Conservation (phyloP, 768 basidiomycete genomes). For the Podaxis carcinomalis region DNA sequence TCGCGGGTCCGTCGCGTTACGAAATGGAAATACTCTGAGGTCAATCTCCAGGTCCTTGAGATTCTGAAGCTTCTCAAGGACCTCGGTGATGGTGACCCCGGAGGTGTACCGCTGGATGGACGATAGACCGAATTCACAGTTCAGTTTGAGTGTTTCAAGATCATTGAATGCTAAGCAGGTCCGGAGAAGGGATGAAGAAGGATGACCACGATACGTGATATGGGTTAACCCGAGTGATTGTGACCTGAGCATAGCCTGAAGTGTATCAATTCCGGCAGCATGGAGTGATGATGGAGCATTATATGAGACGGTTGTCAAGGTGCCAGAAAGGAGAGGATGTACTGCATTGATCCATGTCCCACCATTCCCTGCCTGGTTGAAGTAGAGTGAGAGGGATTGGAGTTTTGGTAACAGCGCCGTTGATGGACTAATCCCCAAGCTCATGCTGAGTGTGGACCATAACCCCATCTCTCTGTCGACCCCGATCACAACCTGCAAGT, state of each 20-base stretch:
- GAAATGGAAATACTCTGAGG: conserved; percentile 1
- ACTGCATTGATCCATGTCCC: not conserved
- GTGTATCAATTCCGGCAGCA: not conserved
- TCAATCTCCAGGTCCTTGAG: conserved; percentile 4
- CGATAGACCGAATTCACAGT: not conserved
- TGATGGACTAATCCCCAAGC: not conserved
- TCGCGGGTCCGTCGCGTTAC: not conserved
- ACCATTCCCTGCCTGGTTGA: not conserved
- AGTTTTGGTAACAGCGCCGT: not conserved
- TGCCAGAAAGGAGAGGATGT: not conserved
- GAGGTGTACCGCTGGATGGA: not conserved
- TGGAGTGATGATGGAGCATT: not conserved
- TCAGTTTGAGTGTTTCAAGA: not conserved
- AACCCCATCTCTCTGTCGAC: not conserved
- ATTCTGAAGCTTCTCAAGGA: conserved; percentile 2
- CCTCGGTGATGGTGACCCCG: not conserved
- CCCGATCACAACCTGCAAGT: not conserved
- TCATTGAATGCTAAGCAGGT: not conserved
- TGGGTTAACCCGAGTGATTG: not conserved
- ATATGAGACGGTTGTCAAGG: not conserved
- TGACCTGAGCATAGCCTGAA: not conserved
- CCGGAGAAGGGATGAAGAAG: not conserved
- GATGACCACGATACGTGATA: not conserved
- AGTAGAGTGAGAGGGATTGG: not conserved
- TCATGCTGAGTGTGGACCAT: not conserved